Evolutionary conservation across 2,329 filamentous ascomycete species (phyloP).

Genomic region (Colletotrichum eremochloae): DNA sequence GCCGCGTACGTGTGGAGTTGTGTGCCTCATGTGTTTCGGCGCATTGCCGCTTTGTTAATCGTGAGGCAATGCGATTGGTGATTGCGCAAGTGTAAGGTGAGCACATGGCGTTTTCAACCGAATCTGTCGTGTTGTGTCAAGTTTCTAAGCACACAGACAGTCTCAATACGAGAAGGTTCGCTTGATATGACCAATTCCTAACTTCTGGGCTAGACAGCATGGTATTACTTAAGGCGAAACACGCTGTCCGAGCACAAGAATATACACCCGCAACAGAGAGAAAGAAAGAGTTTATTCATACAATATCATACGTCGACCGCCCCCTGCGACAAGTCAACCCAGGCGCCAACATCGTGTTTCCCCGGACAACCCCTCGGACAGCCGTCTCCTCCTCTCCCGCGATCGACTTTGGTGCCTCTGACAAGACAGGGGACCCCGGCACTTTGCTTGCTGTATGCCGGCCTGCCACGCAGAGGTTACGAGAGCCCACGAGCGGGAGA

Average conservation of each 20-base stretch:
- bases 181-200: not conserved
- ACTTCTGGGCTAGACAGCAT: not conserved
- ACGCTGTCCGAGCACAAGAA: not conserved
- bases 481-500: not conserved
- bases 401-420: not conserved
- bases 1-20: no score
- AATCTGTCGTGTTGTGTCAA: not conserved
- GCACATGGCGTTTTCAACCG: not conserved
- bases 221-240: conserved; percentile 2
- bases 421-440: not conserved
- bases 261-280: not conserved
- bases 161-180: not conserved
- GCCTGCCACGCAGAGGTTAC: not conserved
- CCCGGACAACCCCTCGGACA: no score
- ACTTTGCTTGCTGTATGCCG: not conserved
- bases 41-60: not conserved
- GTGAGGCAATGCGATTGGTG: not conserved
- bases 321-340: not conserved
- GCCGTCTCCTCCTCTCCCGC: not conserved
- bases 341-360: no score
- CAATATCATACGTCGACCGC: not conserved
- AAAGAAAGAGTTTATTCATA: not conserved
- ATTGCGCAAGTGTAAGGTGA: not conserved
- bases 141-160: not conserved
- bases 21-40: not conserved